phyloP scores from a whole-genome alignment of 148 eudicot species.

The Rhododendron williamsianum region DNA sequence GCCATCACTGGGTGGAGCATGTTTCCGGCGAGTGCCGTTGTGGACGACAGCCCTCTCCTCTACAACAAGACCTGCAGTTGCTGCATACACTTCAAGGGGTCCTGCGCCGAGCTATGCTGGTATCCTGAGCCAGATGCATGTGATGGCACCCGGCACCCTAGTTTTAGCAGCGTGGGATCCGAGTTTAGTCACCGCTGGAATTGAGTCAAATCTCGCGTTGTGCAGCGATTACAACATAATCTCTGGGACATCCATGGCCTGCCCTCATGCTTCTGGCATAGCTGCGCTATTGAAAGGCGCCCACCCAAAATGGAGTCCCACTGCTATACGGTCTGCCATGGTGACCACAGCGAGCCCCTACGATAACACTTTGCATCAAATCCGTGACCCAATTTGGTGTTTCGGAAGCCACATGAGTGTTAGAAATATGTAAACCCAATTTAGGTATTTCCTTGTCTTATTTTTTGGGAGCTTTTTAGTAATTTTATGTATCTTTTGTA shows the following conservation, averaged over 20 bases:
- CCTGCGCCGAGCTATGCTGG: slow-evolving; percentile 17
- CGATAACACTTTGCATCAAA: background rate
- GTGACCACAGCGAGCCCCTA: slow-evolving; percentile 17
- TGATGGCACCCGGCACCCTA: slow-evolving; percentile 23
- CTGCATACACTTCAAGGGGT: slow-evolving; percentile 22
- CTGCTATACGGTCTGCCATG: slow-evolving; percentile 17
- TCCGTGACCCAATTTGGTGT: too few species aligned
- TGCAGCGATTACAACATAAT: background rate
- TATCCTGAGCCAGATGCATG: slow-evolving; percentile 21
- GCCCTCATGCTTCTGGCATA: slow-evolving; percentile 16
- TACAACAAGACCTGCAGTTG: slow-evolving; percentile 20
- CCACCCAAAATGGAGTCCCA: slow-evolving; percentile 10
- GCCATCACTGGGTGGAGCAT: slow-evolving; percentile 16
- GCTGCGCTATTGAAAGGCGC: slow-evolving; percentile 14
- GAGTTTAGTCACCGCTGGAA: background rate
- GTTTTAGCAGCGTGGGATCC: slow-evolving; percentile 10
- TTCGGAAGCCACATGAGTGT: too few species aligned
- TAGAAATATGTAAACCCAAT: too few species aligned
- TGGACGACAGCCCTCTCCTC: slow-evolving; percentile 5
- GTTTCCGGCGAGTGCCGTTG: slow-evolving; percentile 18
- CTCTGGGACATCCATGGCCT: slow-evolving; percentile 10
- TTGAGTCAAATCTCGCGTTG: background rate
- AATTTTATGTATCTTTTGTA: too few species aligned
- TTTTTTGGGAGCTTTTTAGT: too few species aligned
- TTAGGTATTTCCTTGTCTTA: too few species aligned